Conservation (phyloP, 306 rosid genomes). For the Trifolium subterraneum region DNA sequence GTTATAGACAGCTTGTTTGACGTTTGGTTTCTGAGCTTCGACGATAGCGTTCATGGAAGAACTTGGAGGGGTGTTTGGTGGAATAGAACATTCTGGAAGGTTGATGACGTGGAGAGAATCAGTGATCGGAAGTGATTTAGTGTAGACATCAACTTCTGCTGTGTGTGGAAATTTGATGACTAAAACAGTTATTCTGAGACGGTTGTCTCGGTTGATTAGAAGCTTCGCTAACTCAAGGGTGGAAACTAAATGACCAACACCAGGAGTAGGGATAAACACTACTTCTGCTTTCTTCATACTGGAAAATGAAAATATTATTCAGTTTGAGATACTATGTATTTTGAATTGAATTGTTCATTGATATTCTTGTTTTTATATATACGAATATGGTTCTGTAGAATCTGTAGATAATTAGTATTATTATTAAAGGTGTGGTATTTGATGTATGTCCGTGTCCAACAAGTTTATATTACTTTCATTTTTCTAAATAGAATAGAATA, state of each 20-base stretch:
- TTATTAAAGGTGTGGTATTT: neutral
- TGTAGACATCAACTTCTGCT: neutral
- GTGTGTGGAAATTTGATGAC: neutral
- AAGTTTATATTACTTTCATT: too few relatives aligned
- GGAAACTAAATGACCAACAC: neutral
- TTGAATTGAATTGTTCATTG: neutral
- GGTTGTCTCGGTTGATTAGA: slow-evolving; percentile 5
- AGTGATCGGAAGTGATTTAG: neutral
- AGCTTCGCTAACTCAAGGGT: neutral
- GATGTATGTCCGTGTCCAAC: neutral
- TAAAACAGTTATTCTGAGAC: neutral
- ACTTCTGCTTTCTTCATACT: neutral
- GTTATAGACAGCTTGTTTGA: neutral
- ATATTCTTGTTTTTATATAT: neutral
- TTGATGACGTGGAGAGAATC: neutral
- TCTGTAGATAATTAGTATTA: too few relatives aligned
- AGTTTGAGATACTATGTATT: too few relatives aligned
- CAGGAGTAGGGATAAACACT: neutral
- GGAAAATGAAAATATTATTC: too few relatives aligned
- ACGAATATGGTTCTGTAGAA: too few relatives aligned
- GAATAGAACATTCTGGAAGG: slow-evolving; percentile 1
- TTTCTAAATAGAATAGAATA: too few relatives aligned
- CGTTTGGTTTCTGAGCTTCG: neutral
- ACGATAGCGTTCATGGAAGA: neutral
- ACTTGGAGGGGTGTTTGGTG: neutral